Conservation (phyloP, 148 eudicot genomes). For the Amaranthus cruentus region DNA sequence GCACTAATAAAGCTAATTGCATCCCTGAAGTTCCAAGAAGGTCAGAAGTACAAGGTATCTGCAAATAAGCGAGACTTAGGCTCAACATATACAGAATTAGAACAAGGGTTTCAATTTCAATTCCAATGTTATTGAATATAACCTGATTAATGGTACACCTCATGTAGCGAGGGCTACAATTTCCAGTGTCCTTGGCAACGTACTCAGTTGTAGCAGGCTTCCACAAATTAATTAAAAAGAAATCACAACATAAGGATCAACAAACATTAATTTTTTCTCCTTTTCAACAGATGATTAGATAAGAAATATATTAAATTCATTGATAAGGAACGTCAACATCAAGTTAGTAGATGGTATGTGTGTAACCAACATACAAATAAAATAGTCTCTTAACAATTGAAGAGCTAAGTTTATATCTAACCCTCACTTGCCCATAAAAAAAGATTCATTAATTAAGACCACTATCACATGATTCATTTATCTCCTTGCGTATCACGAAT, state of each 20-base stretch:
- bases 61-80: slow-evolving; percentile 16
- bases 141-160: slow-evolving; percentile 98
- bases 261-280: not conserved
- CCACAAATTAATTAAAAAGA: slow-evolving; percentile 11
- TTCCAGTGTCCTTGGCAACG: slow-evolving; percentile 89
- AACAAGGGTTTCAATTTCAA: not conserved
- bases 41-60: slow-evolving; percentile 87
- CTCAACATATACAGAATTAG: not conserved
- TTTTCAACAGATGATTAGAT: no score
- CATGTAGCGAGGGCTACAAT: slow-evolving; percentile 94
- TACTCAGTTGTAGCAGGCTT: slow-evolving; percentile 92
- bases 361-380: not conserved
- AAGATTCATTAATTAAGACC: not conserved
- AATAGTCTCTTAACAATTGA: not conserved
- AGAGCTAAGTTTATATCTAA: not conserved
- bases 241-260: not conserved
- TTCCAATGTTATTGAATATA: not conserved
- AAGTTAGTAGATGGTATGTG: not conserved
- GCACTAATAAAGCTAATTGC: slow-evolving; percentile 93
- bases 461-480: no score
- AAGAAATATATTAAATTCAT: no score
- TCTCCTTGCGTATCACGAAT: no score
- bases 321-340: no score
- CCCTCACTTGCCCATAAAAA: not conserved
- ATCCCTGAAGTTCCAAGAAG: slow-evolving; percentile 88